Evolutionary conservation across 768 basidiomycete species (phyloP).

Genomic region (Termitomyces sp.): DNA sequence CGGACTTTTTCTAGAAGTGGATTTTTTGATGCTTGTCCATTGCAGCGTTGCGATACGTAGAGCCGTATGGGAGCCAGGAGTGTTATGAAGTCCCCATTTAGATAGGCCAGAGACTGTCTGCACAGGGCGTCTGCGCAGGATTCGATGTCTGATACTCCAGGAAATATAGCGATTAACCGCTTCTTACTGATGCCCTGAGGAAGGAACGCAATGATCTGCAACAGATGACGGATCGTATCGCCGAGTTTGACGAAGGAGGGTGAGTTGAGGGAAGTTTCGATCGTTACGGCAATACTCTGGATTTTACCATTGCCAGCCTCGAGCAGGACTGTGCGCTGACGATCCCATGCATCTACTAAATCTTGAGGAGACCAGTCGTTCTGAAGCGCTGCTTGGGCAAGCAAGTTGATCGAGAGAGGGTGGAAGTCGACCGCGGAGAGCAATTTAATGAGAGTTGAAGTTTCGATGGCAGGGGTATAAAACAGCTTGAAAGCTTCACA

Average conservation of each 20-base stretch:
- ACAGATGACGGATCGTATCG: neutral
- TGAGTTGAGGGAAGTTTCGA: constrained; percentile 8
- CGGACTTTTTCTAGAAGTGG: constrained; percentile 10
- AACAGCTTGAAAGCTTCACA: constrained; percentile 5
- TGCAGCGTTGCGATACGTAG: neutral
- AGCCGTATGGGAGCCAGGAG: constrained; percentile 13
- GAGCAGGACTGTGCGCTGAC: neutral
- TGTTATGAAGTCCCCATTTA: constrained; percentile 6
- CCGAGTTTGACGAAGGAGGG: constrained; percentile 6
- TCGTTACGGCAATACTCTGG: constrained; percentile 8
- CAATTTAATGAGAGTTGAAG: neutral
- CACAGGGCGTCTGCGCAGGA: constrained; percentile 1
- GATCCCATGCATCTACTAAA: constrained; percentile 5
- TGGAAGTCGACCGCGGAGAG: constrained; percentile 12
- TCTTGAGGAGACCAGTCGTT: constrained; percentile 12
- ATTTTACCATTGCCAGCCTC: constrained; percentile 6
- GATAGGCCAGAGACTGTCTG: constrained; percentile 7
- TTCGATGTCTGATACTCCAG: neutral
- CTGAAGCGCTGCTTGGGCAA: constrained; percentile 11
- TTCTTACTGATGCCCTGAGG: constrained; percentile 8
- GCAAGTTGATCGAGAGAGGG: constrained; percentile 13
- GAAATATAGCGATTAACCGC: constrained; percentile 2
- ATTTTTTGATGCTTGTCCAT: neutral
- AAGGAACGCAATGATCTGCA: constrained; percentile 11
- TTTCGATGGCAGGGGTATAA: constrained; percentile 2